Evolutionary conservation across 495 filamentous ascomycete genomes (phyloP).

Genomic region (Penicillium longicatenatum): DNA sequence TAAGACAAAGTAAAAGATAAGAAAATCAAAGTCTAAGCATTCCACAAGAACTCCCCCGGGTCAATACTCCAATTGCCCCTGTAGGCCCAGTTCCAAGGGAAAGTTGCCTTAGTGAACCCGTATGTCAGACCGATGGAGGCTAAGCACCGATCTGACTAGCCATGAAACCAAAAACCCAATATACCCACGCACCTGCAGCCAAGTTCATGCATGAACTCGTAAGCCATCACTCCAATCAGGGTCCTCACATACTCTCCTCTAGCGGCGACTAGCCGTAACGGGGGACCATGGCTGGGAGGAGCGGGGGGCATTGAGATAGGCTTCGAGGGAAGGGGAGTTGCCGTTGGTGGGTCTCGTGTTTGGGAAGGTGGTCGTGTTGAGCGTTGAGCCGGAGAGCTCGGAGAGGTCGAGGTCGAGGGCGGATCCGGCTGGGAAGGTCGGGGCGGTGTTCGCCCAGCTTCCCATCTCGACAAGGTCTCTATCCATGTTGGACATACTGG

Average conservation of each 20-base stretch:
- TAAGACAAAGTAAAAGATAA: background rate
- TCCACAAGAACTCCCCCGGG: background rate
- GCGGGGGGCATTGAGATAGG: background rate
- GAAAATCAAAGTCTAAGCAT: background rate
- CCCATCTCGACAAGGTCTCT: background rate
- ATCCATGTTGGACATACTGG: background rate
- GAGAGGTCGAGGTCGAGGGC: background rate
- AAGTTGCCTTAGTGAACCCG: background rate
- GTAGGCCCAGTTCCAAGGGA: background rate
- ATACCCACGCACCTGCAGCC: background rate
- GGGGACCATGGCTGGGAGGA: constrained; percentile 7
- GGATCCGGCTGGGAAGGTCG: background rate
- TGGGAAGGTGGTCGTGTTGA: background rate
- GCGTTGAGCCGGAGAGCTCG: background rate
- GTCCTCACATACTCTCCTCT: background rate
- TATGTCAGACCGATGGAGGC: background rate
- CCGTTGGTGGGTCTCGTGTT: background rate
- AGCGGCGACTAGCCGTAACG: background rate
- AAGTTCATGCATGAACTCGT: background rate
- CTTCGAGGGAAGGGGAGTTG: background rate
- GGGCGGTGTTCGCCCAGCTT: background rate
- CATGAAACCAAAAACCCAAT: background rate
- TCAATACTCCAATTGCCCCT: background rate
- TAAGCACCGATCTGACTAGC: background rate
- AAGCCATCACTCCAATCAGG: background rate